Evolutionary conservation across 1,284 basidiomycete species (phyloP).

Genomic region (Irpex sp.): DNA sequence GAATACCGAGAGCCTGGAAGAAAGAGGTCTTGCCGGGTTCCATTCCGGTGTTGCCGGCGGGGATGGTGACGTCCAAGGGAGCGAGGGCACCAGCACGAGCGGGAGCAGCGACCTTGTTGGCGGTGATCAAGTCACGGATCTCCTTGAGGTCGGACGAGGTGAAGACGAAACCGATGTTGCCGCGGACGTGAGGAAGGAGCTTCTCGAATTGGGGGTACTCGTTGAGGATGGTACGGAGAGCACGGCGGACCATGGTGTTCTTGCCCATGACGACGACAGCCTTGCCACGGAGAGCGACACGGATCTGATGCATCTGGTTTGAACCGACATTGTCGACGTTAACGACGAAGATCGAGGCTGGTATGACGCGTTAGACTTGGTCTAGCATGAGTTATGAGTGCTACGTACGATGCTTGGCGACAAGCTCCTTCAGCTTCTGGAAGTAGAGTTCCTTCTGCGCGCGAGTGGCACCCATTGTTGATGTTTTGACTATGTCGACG

Average conservation of each 20-base stretch:
- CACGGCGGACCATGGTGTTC: conserved; percentile 99
- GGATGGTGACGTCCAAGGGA: conserved; percentile 88
- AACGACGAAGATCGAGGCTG: conserved; percentile 97
- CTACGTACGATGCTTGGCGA: conserved; percentile 82
- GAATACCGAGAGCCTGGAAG: conserved; percentile 99
- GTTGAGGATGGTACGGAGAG: conserved; percentile 83
- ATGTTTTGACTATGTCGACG: conserved; percentile 25
- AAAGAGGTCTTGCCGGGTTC: conserved; percentile 99
- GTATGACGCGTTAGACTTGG: too few relatives aligned
- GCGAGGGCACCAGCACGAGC: conserved; percentile 98
- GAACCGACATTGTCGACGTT: conserved; percentile 99
- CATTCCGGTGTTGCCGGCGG: conserved; percentile 99
- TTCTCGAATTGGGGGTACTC: conserved; percentile 95
- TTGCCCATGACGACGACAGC: conserved; percentile 99
- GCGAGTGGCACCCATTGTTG: conserved; percentile 84
- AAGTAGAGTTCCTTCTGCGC: conserved; percentile 94
- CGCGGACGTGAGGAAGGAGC: conserved; percentile 91
- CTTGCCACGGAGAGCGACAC: conserved; percentile 93
- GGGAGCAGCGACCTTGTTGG: conserved; percentile 98
- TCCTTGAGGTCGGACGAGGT: conserved; percentile 92
- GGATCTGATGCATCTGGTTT: conserved; percentile 99
- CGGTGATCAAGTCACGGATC: conserved; percentile 83
- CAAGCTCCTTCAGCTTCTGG: conserved; percentile 88
- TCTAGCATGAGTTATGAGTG: too few relatives aligned
- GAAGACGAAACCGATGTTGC: conserved; percentile 99